Evolutionary conservation across 2,329 filamentous ascomycete species (phyloP).

Genomic region (Xylaria sp.): DNA sequence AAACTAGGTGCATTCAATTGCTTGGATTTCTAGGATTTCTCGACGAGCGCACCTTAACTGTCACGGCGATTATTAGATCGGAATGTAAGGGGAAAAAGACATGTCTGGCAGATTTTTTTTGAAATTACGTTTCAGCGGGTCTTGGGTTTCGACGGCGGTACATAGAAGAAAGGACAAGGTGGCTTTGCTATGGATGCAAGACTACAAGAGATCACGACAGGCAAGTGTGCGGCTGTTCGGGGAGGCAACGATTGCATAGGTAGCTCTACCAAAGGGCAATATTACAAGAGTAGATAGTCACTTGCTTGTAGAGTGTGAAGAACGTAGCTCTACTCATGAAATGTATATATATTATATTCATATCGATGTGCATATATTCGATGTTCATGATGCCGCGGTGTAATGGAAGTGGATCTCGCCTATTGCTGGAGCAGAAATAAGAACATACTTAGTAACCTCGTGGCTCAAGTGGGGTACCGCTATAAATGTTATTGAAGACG

Average conservation of each 20-base stretch:
- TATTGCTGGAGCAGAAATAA: background rate
- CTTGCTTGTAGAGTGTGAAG: constrained; percentile 4
- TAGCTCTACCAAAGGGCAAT: constrained; percentile 10
- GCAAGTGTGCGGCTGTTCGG: constrained; percentile 37
- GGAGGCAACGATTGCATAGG: constrained; percentile 22
- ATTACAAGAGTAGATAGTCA: constrained; percentile 11
- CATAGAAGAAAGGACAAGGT: constrained; percentile 34
- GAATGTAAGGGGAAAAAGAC: constrained; percentile 41
- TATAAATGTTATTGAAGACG: background rate
- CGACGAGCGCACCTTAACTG: constrained; percentile 2
- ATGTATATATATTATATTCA: constrained; percentile 7
- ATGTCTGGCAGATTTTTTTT: constrained; percentile 42
- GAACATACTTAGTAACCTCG: background rate
- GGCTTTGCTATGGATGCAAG: constrained; percentile 25
- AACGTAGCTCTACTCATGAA: background rate
- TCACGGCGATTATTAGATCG: constrained; percentile 39
- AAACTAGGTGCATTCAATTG: constrained; percentile 31
- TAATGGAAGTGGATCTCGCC: background rate
- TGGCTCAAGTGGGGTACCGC: background rate
- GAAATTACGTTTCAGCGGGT: constrained; percentile 31
- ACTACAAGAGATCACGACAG: constrained; percentile 35
- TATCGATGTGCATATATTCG: no score
- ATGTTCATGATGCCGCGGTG: background rate
- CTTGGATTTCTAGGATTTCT: constrained; percentile 38
- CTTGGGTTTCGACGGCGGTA: constrained; percentile 36